These are phyloP conservation scores for Pascua sp. DNA, from an alignment of 1,284 basidiomycete species.

Conservation along the genomic window DNA sequence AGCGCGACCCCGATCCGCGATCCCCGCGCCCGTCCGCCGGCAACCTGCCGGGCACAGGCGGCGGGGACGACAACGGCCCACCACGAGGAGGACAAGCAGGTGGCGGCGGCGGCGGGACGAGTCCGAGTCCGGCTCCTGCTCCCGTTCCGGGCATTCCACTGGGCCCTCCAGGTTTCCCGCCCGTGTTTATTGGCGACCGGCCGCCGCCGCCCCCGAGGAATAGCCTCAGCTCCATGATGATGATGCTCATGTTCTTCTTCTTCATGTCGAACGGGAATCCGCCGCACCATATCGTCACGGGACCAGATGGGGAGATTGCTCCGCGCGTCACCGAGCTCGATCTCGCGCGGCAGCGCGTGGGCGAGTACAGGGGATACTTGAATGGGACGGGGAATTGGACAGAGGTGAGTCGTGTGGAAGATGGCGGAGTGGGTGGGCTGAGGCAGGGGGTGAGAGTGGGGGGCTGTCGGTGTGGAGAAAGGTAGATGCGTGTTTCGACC, in stretches of 20 bases:
- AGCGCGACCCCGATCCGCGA: no score
- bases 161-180: constrained; percentile 6
- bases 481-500: neutral
- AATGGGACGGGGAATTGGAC: constrained; percentile 41
- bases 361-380: constrained; percentile 34
- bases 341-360: constrained; percentile 21
- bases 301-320: constrained; percentile 36
- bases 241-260: constrained; percentile 29
- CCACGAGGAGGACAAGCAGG: no score
- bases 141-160: neutral
- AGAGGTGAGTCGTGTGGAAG: constrained; percentile 28
- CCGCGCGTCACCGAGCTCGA: constrained; percentile 34
- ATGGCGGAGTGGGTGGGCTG: neutral
- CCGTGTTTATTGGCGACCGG: constrained; percentile 15
- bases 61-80: no score
- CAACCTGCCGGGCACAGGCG: no score
- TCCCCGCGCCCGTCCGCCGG: no score
- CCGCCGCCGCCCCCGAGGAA: constrained; percentile 24
- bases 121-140: no score
- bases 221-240: constrained; percentile 39
- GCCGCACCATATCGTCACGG: constrained; percentile 24
- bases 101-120: no score
- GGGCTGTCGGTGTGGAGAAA: neutral
- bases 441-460: neutral
- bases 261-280: constrained; percentile 45